Evolutionary conservation across 345 rosid species (phyloP).

Genomic region (Ceriops zippeliana): DNA sequence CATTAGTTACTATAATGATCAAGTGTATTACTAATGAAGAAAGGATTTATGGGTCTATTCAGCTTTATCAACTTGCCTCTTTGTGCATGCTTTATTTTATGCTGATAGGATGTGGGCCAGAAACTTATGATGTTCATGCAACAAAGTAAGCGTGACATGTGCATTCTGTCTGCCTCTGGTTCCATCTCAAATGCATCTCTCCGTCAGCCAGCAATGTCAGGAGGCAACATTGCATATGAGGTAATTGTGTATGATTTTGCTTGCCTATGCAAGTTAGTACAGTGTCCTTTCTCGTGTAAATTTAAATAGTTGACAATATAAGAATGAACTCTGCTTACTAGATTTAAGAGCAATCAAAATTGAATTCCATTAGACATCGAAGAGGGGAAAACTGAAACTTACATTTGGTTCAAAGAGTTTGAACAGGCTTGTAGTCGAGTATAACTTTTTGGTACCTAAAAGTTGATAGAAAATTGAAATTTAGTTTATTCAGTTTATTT

Average conservation of each 20-base stretch:
- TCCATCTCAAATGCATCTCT: conserved; percentile 72
- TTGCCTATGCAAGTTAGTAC: not conserved
- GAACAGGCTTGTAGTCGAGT: too few relatives aligned
- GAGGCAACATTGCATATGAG: conserved; percentile 77
- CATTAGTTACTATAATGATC: not conserved
- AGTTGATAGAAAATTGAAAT: too few relatives aligned
- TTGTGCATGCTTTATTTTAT: conserved; percentile 16
- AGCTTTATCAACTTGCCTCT: conserved; percentile 4
- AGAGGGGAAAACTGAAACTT: too few relatives aligned
- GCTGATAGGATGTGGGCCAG: conserved; percentile 75
- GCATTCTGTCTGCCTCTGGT: conserved; percentile 88
- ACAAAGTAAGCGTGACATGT: conserved; percentile 75
- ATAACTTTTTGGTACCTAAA: too few relatives aligned
- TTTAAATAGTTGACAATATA: not conserved
- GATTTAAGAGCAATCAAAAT: not conserved
- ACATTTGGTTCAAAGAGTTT: too few relatives aligned
- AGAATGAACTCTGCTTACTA: not conserved
- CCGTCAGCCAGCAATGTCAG: conserved; percentile 75
- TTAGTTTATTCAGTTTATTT: too few relatives aligned
- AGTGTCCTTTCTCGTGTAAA: not conserved
- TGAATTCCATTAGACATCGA: too few relatives aligned
- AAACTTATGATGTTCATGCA: conserved; percentile 62
- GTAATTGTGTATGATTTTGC: conserved; percentile 33
- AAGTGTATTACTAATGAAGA: not conserved
- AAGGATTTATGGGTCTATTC: not conserved